Base-by-base conservation (phyloP, 2,329 filamentous ascomycete genomes). In the Allantophomopsis cytisporea region DNA sequence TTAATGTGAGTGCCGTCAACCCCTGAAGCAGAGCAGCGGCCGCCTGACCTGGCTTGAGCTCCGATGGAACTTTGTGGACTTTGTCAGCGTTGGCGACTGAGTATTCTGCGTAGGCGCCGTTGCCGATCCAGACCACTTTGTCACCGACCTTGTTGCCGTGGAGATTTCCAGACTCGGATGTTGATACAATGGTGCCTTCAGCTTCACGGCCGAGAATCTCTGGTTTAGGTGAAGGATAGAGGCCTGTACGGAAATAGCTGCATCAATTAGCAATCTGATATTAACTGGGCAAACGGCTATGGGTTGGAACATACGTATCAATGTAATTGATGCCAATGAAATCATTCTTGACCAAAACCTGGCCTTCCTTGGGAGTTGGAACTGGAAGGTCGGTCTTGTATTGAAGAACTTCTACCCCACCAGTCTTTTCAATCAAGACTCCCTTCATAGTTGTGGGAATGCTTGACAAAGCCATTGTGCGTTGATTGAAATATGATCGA, bases 241-340 rank as follows among this genome's bases (percentile, higher is more conserved):
- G 73, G 10, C 88, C 88, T 11, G 72, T 76, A 56, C 88, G 85
- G 71, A 88, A 93, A 63, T 94, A 94, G 31, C 69, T 76, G 45
- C 39, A 15, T 14, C 35, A 36, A 44, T 37, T 45, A 18, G 10
- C 39, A 28, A 28, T 36, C 31, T 36, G 23, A 41, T 37, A 40
- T 14, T 35, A 21, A 35, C 12, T 18, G 33, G 7, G 16, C 20
- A 16, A 16, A 18, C 12, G 32, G 11, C 14, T 28, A 8, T 15
- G 32, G 34, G 10, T 23, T 14, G 31, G 35, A 36, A 47, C 62
- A 50, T 58, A 77, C 70, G 66, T 94, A 60, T 94, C 88, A 53
- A 94, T 93, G 62, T 73, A 94, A 62, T 94, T 94, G 44, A 94
- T 66, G 43, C 87, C 88, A 37, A 81, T 69, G 55, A 73, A 83